phyloP scores from a whole-genome alignment of 257 asterid genomes.

The Solanum neorickii region DNA sequence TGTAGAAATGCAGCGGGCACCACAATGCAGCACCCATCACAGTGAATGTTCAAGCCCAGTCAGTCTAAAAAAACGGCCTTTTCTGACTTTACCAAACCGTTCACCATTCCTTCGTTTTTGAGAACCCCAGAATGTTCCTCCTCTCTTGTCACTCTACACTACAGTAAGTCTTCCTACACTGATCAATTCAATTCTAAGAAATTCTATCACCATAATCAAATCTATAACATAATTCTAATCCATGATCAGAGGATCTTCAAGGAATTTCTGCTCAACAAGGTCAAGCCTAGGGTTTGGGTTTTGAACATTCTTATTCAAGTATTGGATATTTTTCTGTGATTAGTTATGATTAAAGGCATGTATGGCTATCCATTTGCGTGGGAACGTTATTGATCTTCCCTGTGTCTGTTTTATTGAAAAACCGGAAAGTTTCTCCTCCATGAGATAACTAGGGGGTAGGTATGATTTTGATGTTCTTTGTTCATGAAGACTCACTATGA shows the following conservation, averaged over 20 bases:
- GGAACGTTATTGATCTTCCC: not conserved
- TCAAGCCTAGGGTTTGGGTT: not conserved
- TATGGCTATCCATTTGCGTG: not conserved
- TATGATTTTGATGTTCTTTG: not conserved
- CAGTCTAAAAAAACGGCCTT: too few relatives aligned
- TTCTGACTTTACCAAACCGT: too few relatives aligned
- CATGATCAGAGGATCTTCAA: not conserved
- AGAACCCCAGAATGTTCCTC: too few relatives aligned
- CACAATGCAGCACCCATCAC: too few relatives aligned
- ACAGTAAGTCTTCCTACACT: not conserved
- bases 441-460: not conserved
- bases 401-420: not conserved
- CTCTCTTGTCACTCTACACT: too few relatives aligned
- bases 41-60: too few relatives aligned
- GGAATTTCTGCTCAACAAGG: not conserved
- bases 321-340: not conserved
- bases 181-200: not conserved
- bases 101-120: too few relatives aligned
- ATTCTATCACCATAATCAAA: too few relatives aligned
- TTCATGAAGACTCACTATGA: not conserved
- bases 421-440: not conserved
- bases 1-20: too few relatives aligned
- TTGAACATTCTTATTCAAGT: not conserved
- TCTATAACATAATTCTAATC: not conserved
- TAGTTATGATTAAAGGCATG: not conserved